Base-by-base conservation (phyloP, 768 basidiomycete genomes). In the Sporobolomyces roseus region DNA sequence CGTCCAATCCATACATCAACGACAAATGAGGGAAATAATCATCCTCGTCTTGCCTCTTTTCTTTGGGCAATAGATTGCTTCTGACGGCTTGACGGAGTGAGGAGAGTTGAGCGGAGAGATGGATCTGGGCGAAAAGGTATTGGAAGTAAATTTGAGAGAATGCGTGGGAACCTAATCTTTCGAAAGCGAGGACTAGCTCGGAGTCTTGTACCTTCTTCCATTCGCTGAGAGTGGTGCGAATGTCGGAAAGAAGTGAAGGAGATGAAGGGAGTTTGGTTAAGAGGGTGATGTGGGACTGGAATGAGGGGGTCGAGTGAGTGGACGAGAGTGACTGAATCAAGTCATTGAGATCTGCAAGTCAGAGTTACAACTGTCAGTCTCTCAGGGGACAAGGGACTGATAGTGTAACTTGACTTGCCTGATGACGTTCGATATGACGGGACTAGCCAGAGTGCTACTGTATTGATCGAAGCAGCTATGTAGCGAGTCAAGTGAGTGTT, bases 1-100 rank as follows among this genome's bases (percentile, higher is more conserved):
- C 12, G n/a, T 63, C 50, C 13, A 23, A 19, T 14, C 65, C 65
- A 30, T 71, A 71, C 36, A 45, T 35, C 9, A 71, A 30, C 1
- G 32, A 38, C 23, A 66, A 46, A 35, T 71, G 70, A 33, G 70
- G 70, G 30, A 71, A 54, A 38, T 63, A 71, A 12, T 62, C 68
- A 53, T 65, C 66, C 6, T 25, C 63, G 16, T 21, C 50, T 32
- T 17, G 23, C 25, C 49, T 50, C n/a, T 27, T 4, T 2, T 43
- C 14, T 1, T 36, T 51, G 13, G 43, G 32, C 2, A 63, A 29
- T 4, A 62, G 46, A 2, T n/a, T 32, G 3, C 3, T 8, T 4
- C 64, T 36, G 8, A 63, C 54, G 1, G 30, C 27, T 8, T 13
- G 14, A 5, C 64, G 29, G 14, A 63, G 38, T 14, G 23, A 23